Base-by-base conservation (phyloP, 2,329 filamentous ascomycete genomes). In the Sarocladium strictum region DNA sequence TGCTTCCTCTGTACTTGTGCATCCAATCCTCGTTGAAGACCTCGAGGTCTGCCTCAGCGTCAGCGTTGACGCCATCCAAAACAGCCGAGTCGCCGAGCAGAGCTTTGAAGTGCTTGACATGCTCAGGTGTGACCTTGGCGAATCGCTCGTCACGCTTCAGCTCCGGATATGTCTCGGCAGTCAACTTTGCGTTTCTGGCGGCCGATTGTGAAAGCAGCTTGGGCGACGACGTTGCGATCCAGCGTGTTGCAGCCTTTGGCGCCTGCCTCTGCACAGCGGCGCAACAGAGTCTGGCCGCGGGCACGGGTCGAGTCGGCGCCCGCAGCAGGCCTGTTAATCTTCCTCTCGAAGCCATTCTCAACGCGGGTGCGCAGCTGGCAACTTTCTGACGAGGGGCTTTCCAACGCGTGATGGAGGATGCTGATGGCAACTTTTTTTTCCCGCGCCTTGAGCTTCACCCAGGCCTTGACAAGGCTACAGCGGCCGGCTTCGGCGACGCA, bases 21-120 rank as follows among this genome's bases (percentile, higher is more conserved):
- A 99, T 97, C 94, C 95, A 99, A 74, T 99, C 94, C 67, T 86
- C 84, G 72, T 99, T 99, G 79, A 91, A 99, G 7, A 89, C 82
- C 67, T 94, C 90, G 60, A 97, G 79, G 67, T 97, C 94, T 63
- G 89, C 88, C 14, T 84, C 68, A 27, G 73, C 84, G 69, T 92
- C 84, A 24, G 58, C 59, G 3, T 84, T 89, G 54, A 96, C 80
- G 52, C 90, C 90, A 67, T 97, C 92, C 58, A 97, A 83, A 53
- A 97, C 78, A 2, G 90, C 91, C 33, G 87, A 89, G 33, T 86
- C 83, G 54, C 90, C 89, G 32, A 99, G 79, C n/a, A 97, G 73
- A 19, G 83, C 76, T 67, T 87, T 85, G 78, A 99, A 97, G 72
- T 83, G 85, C 50, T 83, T 77, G 54, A 97, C 89, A 77, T 99